phyloP scores from a whole-genome alignment of 306 rosid genomes.

The Mimosa bimucronata region DNA sequence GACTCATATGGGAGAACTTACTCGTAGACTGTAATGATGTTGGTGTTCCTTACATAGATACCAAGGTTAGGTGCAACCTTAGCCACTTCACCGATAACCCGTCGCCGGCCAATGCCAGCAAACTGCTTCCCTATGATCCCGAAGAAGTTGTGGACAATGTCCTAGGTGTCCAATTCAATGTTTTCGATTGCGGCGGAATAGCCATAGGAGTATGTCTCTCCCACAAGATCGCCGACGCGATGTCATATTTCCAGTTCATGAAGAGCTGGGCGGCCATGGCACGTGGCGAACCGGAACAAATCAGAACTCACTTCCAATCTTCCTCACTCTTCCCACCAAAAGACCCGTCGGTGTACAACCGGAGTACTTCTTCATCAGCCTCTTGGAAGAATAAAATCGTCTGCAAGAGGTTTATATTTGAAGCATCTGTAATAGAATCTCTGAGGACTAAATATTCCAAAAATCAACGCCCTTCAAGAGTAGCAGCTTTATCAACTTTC shows the following conservation, averaged over 20 bases:
- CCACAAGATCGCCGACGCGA: constrained; percentile 50
- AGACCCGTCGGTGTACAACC: constrained; percentile 28
- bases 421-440: constrained; percentile 39
- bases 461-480: constrained; percentile 42
- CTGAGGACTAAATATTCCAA: constrained; percentile 28
- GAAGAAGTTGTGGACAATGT: constrained; percentile 21
- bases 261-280: constrained; percentile 51
- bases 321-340: constrained; percentile 38
- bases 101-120: constrained; percentile 30
- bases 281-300: constrained; percentile 13
- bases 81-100: constrained; percentile 38
- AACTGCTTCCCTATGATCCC: constrained; percentile 43
- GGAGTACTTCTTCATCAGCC: neutral
- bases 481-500: constrained; percentile 48
- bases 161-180: constrained; percentile 41
- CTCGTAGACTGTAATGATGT: constrained; percentile 43
- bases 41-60: constrained; percentile 43
- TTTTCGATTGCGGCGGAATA: constrained; percentile 48
- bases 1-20: constrained; percentile 20
- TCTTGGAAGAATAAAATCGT: neutral
- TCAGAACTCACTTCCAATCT: constrained; percentile 39
- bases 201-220: constrained; percentile 48
- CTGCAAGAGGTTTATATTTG: constrained; percentile 51
- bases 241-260: constrained; percentile 37
- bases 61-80: constrained; percentile 40